Conservation (phyloP, 352 stramenopile genomes). For the Phytopythium sindhum region DNA sequence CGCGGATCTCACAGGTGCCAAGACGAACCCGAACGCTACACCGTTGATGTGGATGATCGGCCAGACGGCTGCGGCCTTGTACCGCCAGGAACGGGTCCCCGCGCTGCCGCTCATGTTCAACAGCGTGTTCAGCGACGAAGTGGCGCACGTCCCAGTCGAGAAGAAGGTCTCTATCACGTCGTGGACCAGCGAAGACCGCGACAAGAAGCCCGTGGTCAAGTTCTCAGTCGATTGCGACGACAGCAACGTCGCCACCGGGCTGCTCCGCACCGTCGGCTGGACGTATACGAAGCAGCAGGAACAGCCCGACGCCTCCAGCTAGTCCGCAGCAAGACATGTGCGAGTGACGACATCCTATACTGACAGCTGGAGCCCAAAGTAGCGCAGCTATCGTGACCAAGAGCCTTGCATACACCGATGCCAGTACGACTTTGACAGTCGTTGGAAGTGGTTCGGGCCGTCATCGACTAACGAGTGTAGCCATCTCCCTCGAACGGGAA, state of each 20-base stretch:
- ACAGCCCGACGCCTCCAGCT: not conserved
- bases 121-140: constrained; percentile 39
- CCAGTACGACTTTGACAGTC: too few species aligned
- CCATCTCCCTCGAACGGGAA: not conserved
- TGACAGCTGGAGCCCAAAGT: not conserved
- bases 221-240: constrained; percentile 21
- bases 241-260: constrained; percentile 20
- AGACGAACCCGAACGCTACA: constrained; percentile 15
- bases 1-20: constrained; percentile 29
- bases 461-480: not conserved
- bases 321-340: not conserved
- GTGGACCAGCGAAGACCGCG: constrained; percentile 18
- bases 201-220: constrained; percentile 19
- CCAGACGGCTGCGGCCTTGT: constrained; percentile 31
- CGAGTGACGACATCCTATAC: not conserved
- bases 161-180: constrained; percentile 28
- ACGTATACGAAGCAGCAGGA: constrained; percentile 6
- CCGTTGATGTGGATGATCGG: constrained; percentile 64
- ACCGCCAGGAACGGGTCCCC: constrained; percentile 48
- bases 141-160: constrained; percentile 23
- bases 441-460: too few species aligned
- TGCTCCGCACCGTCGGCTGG: constrained; percentile 58
- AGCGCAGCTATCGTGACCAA: not conserved
- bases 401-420: not conserved
- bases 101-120: constrained; percentile 55